Base-by-base conservation (phyloP, 805 yeast genomes). In the Candida odintsovae region DNA sequence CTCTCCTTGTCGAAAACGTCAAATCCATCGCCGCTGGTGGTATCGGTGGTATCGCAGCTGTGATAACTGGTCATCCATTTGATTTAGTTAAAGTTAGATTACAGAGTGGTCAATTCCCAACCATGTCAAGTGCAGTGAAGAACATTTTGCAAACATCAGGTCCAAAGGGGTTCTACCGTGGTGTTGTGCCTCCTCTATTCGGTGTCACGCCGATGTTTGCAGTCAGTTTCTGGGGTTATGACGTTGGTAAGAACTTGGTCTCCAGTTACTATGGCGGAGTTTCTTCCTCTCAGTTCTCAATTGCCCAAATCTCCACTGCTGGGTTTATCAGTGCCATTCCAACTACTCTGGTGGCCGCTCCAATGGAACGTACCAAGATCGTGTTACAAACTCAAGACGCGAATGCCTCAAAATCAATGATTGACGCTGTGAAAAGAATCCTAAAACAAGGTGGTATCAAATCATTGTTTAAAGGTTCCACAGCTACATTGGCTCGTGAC, bases 131-230 rank as follows among this genome's bases (percentile, higher is more conserved):
- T 38, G 92, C 94, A n/a, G 73, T 89, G 21, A 76, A 71, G 54
- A 75, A 75, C 29, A 90, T 95, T 3, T 51, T 92, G 33, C 76
- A 76, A n/a, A 74, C 75, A 23, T 89, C 85, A 51, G 96, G 96
- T 0, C 78, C 80, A 4, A 53, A 72, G 22, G 97, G 98, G 1
- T 80, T 92, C 53, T 92, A 92, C 67, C 74, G 95, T 61, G 99
- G 99, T 49, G 97, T 94, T 28, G 73, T 86, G 12, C 96, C 98
- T 13, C 99, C 99, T 3, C 69, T 92, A 44, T 63, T 87, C n/a
- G 99, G 99, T 21, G 97, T 92, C 20, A 94, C 98, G 0, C 99
- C 99, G 25, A 94, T 92, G 87, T 94, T 94, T 72, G 98, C 98
- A 2, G 94, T 94, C 21, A 86, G 96, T 2, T 92, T 92, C 71